Evolutionary conservation across 805 yeast genomes (phyloP).

Genomic region (Pichia insulana): DNA sequence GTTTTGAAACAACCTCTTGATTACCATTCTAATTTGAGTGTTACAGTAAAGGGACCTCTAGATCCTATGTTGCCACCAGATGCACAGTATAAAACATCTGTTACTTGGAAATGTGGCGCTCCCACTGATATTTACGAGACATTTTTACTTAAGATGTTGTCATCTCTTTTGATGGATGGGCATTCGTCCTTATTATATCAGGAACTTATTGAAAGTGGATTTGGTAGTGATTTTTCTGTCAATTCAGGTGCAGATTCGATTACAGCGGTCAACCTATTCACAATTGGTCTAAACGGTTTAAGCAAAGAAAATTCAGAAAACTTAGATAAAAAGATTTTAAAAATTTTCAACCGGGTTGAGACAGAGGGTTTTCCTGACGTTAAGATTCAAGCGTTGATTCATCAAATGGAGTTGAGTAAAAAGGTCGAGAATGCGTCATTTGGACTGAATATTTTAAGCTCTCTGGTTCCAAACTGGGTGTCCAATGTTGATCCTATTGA

Average conservation of each 20-base stretch:
- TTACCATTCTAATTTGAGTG: slow-evolving; percentile 27
- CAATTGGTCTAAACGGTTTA: slow-evolving; percentile 80
- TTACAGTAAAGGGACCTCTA: slow-evolving; percentile 58
- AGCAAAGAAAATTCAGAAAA: slow-evolving; percentile 34
- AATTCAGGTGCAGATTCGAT: slow-evolving; percentile 83
- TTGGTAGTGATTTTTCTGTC: slow-evolving; percentile 78
- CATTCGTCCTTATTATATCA: slow-evolving; percentile 88
- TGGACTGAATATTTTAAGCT: slow-evolving; percentile 69
- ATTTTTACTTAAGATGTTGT: slow-evolving; percentile 62
- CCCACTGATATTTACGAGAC: slow-evolving; percentile 63
- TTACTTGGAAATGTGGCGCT: slow-evolving; percentile 82
- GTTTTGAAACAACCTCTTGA: slow-evolving; percentile 40
- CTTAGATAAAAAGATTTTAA: slow-evolving; percentile 40
- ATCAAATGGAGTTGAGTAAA: slow-evolving; percentile 75
- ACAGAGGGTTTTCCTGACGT: slow-evolving; percentile 40
- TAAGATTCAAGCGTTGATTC: slow-evolving; percentile 78
- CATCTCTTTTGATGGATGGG: slow-evolving; percentile 73
- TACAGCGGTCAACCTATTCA: slow-evolving; percentile 67
- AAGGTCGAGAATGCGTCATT: slow-evolving; percentile 86
- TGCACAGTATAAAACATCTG: slow-evolving; percentile 67
- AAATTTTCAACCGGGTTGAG: slow-evolving; percentile 38
- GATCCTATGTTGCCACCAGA: slow-evolving; percentile 67
- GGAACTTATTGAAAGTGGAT: slow-evolving; percentile 73
- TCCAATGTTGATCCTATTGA: slow-evolving; percentile 73
- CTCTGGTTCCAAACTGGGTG: slow-evolving; percentile 79